Percentiles rank a stretch among this genome's conserved stretches.
Evolutionary conservation across 106 monocot genomes (phyloP).

Genomic region (Apostasia ramifera): DNA sequence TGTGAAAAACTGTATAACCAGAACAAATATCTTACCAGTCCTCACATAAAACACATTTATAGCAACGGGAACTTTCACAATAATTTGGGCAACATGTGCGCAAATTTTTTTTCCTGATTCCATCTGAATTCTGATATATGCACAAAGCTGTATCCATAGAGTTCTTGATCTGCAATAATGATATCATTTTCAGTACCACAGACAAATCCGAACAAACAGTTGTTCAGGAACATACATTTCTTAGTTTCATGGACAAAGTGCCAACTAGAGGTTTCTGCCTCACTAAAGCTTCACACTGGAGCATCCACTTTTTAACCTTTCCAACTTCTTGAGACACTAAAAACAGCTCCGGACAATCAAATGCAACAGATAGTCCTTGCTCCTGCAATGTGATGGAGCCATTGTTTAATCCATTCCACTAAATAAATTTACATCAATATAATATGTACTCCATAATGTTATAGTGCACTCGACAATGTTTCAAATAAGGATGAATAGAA

Average conservation of each 20-base stretch:
- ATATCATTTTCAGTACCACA: conserved; percentile 2
- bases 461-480: too few relatives aligned
- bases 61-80: conserved; percentile 29
- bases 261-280: conserved; percentile 25
- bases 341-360: conserved; percentile 53
- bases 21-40: conserved; percentile 42
- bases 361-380: conserved; percentile 39
- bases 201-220: not conserved
- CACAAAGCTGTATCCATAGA: conserved; percentile 44
- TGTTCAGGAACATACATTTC: conserved; percentile 25
- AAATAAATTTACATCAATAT: too few relatives aligned
- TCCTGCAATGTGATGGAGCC: conserved; percentile 29
- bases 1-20: not conserved
- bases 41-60: conserved; percentile 54
- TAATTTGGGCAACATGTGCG: conserved; percentile 52
- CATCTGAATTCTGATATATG: conserved; percentile 31
- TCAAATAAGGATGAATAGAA: too few relatives aligned
- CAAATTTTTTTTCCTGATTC: conserved; percentile 20
- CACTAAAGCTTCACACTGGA: conserved; percentile 28
- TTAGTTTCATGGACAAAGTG: conserved; percentile 37
- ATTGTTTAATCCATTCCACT: too few relatives aligned
- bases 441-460: too few relatives aligned
- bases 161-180: conserved; percentile 39
- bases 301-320: conserved; percentile 61
- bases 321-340: conserved; percentile 42